Conservation (phyloP, 129 eudicot genomes). For the Logfia minima region DNA sequence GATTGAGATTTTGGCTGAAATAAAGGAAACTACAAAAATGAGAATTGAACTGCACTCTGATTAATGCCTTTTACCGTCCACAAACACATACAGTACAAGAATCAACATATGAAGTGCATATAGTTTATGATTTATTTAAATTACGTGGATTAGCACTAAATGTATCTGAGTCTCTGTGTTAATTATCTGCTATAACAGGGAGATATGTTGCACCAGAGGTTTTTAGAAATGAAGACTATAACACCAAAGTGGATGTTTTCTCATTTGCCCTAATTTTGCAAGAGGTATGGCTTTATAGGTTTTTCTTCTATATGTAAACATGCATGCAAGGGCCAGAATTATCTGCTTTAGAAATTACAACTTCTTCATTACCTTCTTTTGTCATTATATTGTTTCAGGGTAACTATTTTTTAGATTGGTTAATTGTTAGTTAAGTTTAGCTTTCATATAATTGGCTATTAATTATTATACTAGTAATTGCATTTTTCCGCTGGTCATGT, state of each 20-base stretch:
- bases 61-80: background rate
- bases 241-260: slow-evolving; percentile 91
- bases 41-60: background rate
- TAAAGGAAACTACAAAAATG: background rate
- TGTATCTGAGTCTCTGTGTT: background rate
- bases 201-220: slow-evolving; percentile 98
- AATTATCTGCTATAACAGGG: slow-evolving; percentile 44
- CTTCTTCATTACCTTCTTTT: background rate
- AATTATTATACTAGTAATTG: background rate
- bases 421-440: background rate
- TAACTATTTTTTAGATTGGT: background rate
- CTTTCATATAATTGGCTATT: background rate
- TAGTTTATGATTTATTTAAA: background rate
- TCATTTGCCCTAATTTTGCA: slow-evolving; percentile 91
- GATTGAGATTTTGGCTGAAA: background rate
- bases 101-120: background rate
- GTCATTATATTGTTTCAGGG: background rate
- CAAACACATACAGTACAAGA: background rate
- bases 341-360: background rate
- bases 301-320: background rate
- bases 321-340: background rate
- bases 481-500: background rate
- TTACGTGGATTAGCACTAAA: background rate
- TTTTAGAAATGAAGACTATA: slow-evolving; percentile 78
- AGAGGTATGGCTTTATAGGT: slow-evolving; percentile 56